Base-by-base conservation (phyloP, 106 monocot species). In the Cymbidium sinense region DNA sequence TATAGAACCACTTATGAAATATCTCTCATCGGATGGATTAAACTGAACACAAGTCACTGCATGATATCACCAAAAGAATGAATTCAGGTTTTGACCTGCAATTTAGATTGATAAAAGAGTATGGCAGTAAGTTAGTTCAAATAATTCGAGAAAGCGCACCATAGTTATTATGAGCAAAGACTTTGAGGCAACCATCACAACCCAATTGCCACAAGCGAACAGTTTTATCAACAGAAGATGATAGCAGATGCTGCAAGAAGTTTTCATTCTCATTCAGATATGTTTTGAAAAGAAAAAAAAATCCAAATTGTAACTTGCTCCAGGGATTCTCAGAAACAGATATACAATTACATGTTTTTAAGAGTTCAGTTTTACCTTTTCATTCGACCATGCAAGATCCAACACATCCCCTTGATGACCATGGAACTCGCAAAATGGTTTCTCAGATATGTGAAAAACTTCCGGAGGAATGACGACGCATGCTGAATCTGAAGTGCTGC, bases 1-100 rank as follows among this genome's bases (percentile, higher is more conserved):
- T 69, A 98, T 85, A 12, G 88, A 98, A 34, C 96, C 94, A 77
- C 91, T 98, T 54, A 94, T 81, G 58, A 98, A 91, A 61, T 85
- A 98, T 62, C 79, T 81, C 76, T 98, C 96, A 69, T 91, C 76
- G 0, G 75, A 47, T 4, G 96, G 96, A 79, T 92, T 90, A 76
- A 94, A 94, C 70, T 98, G 96, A 51, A 98, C 83, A 30, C 87
- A 94, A 29, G 96, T 98, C 44, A 98, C 96, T 98, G 88, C 88
- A 82, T 77, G 73, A 78, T 83, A 58, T 35, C 39, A 28, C 33
- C 12, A 50, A 52, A 54, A 50, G 11, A 77, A 58, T 28, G 55
- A 35, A 73, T 4, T 23, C 28, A 78, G 65, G 6, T 43, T 62
- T 17, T 29, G 20, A 37, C 55, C n/a, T 11, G 27, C 58, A 47